Evolutionary conservation across 352 stramenopile species (phyloP).

Genomic region (Phytophthora idaei): DNA sequence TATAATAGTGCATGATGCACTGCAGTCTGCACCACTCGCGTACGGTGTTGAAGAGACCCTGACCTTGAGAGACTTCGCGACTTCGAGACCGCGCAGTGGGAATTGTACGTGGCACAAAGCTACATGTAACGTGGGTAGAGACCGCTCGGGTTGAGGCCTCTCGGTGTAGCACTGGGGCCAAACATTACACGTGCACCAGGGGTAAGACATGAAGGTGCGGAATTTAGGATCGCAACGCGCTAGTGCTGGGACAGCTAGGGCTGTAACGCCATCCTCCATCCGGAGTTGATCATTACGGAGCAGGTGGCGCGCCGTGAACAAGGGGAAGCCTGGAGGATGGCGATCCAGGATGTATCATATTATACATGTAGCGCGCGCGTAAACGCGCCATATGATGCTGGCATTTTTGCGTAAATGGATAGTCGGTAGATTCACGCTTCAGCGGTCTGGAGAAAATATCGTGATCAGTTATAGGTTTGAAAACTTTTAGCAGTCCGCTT

Average conservation of each 20-base stretch:
- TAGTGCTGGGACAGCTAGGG: too few relatives aligned
- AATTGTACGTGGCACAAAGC: neutral
- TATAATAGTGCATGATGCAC: too few relatives aligned
- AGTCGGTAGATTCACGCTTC: too few relatives aligned
- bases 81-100: neutral
- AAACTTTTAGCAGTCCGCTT: too few relatives aligned
- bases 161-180: neutral
- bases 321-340: neutral
- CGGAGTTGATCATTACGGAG: neutral
- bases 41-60: neutral
- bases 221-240: too few relatives aligned
- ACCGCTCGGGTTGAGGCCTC: neutral
- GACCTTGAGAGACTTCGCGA: too few relatives aligned
- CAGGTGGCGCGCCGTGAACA: neutral
- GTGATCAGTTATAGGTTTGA: too few relatives aligned
- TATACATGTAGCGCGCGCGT: neutral
- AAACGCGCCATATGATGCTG: neutral
- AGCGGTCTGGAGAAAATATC: too few relatives aligned
- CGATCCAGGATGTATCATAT: neutral
- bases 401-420: too few relatives aligned
- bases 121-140: neutral
- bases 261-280: neutral
- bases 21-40: too few relatives aligned
- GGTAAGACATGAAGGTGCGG: neutral
- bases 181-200: neutral